Percentiles rank a stretch among this genome's conserved stretches.
Conservation (phyloP, 1,284 basidiomycete species). For the Afroboletus lepidellus region DNA sequence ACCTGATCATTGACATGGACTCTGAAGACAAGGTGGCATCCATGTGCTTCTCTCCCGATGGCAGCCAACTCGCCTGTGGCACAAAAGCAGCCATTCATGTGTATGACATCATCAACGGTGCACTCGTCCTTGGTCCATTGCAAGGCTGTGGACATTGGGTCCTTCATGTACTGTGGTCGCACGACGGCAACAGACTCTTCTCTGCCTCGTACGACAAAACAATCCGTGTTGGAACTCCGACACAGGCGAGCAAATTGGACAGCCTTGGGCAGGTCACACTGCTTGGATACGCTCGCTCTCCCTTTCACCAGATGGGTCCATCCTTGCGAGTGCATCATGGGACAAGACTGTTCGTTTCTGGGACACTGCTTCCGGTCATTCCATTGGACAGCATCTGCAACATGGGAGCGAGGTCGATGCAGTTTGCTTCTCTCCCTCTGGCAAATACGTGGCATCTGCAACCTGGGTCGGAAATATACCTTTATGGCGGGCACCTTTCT, state of each 20-base stretch:
- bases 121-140: not conserved
- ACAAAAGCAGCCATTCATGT: not conserved
- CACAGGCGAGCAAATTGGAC: slow-evolving; percentile 3
- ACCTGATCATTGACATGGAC: not conserved
- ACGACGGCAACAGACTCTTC: slow-evolving; percentile 5
- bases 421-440: not conserved
- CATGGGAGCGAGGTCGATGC: not conserved
- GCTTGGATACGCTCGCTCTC: not conserved
- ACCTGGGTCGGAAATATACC: not conserved
- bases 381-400: not conserved
- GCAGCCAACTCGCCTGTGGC: slow-evolving; percentile 6
- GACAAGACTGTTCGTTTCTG: slow-evolving; percentile 13
- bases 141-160: not conserved
- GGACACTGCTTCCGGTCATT: slow-evolving; percentile 1
- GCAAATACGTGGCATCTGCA: not conserved
- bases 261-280: not conserved
- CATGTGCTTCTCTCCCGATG: not conserved
- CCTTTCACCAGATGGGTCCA: slow-evolving; percentile 4
- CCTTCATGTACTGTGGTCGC: slow-evolving; percentile 9
- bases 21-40: no score
- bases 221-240: slow-evolving; percentile 13
- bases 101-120: slow-evolving; percentile 3
- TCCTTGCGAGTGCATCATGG: not conserved
- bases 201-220: not conserved
- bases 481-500: not conserved